These are phyloP conservation scores for Phytophthora citrophthora DNA, from an alignment of 352 stramenopile genomes.

Conservation along the genomic window DNA sequence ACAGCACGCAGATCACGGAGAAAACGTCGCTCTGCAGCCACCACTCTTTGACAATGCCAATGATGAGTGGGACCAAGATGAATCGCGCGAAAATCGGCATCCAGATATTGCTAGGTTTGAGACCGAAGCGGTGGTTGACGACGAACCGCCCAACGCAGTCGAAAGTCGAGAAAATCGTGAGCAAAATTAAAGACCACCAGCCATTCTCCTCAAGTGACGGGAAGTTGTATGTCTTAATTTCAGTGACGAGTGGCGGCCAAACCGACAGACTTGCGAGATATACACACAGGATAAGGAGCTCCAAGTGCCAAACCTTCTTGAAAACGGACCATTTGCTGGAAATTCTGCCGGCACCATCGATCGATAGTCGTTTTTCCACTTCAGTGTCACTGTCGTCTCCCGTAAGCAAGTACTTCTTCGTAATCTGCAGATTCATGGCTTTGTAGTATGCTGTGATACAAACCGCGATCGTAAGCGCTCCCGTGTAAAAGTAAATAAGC, in stretches of 20 bases:
- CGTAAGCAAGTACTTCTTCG: conserved; percentile 48
- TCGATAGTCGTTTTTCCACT: conserved; percentile 27
- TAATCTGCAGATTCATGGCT: conserved; percentile 57
- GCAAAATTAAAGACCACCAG: conserved; percentile 83
- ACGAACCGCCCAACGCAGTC: conserved; percentile 75
- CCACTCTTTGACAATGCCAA: conserved; percentile 64
- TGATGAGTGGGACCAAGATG: conserved; percentile 63
- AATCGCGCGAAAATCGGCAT: conserved; percentile 54
- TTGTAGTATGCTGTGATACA: conserved; percentile 79
- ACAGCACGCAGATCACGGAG: conserved; percentile 66
- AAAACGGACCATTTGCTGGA: conserved; percentile 68
- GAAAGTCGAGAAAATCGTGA: conserved; percentile 73
- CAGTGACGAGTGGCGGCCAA: conserved; percentile 78
- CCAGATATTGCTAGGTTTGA: conserved; percentile 71
- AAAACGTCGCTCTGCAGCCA: conserved; percentile 71
- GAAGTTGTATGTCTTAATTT: conserved; percentile 83
- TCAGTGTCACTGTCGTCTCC: conserved; percentile 37
- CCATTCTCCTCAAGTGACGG: conserved; percentile 60
- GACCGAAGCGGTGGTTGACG: conserved; percentile 56
- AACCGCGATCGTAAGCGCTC: conserved; percentile 73
- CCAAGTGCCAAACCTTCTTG: conserved; percentile 64
- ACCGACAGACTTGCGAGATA: conserved; percentile 71
- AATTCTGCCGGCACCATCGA: conserved; percentile 1
- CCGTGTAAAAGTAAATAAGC: conserved; percentile 87
- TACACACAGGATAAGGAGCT: conserved; percentile 66